These are phyloP conservation scores for Fistulinella prunicolor DNA, from an alignment of 768 basidiomycete species.

Conservation along the genomic window DNA sequence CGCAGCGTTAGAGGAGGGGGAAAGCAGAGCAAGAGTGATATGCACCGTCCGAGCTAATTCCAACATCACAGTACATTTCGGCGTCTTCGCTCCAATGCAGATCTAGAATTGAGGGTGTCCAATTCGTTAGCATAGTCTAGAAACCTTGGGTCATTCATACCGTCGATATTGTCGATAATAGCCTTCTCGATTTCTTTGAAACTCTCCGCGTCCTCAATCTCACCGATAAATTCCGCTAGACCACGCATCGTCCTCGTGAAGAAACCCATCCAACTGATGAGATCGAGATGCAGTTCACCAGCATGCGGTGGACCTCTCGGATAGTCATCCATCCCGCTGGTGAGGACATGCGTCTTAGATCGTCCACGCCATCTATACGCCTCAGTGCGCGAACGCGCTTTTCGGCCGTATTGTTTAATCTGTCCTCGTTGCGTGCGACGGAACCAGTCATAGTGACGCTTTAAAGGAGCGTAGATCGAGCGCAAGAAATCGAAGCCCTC, in stretches of 20 bases:
- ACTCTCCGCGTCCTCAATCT: slow-evolving; percentile 77
- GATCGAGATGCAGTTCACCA: slow-evolving; percentile 90
- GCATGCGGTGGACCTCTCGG: slow-evolving; percentile 85
- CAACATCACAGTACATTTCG: slow-evolving; percentile 92
- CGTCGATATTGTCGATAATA: slow-evolving; percentile 82
- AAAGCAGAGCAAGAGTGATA: neutral
- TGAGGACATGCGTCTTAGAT: slow-evolving; percentile 81
- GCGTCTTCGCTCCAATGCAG: slow-evolving; percentile 89
- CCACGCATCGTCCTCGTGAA: slow-evolving; percentile 92
- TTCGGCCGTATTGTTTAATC: slow-evolving; percentile 84
- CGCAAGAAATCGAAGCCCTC: slow-evolving; percentile 67
- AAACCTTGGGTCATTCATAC: slow-evolving; percentile 36
- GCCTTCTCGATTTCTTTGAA: slow-evolving; percentile 77
- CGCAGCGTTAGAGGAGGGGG: neutral
- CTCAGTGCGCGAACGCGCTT: slow-evolving; percentile 82
- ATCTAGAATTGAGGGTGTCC: slow-evolving; percentile 44
- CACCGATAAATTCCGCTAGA: slow-evolving; percentile 82
- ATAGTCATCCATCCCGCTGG: slow-evolving; percentile 96
- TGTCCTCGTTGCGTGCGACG: slow-evolving; percentile 90
- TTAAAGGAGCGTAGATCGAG: slow-evolving; percentile 79
- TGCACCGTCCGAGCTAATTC: slow-evolving; percentile 80
- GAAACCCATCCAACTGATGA: slow-evolving; percentile 96
- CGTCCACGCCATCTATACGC: slow-evolving; percentile 95
- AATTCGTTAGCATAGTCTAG: neutral
- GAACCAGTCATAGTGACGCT: slow-evolving; percentile 96